Evolutionary conservation across 176 grass and related monocot genomes (phyloP), one percentile per base, ranked within the genome.

Genomic region (Oryza officinalis): DNA sequence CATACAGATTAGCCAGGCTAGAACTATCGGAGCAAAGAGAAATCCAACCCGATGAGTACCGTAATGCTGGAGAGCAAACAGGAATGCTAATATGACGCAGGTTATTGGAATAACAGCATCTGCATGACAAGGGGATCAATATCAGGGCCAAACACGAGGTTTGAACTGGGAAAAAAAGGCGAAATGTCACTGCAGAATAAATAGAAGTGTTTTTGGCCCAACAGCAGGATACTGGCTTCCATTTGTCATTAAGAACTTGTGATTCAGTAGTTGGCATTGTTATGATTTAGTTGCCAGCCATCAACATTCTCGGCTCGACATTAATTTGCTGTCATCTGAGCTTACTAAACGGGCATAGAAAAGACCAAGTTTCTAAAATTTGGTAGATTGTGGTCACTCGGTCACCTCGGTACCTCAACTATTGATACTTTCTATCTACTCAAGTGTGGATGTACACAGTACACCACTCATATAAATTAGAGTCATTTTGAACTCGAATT

Each of bases 11-110:
- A 99, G 79, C 96, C 96, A 99, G 35, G 91, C 94, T 77, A 96
- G 64, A 69, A 99, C 83, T 76, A 99, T 89, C 17, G 96, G 96
- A 13, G 96, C 96, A 69, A 98, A 98, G 38, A 98, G 57, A 79
- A 95, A 95, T 67, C 96, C 96, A 2, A 98, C 67, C 50, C 92
- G 88, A 78, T 92, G 93, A 68, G 96, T 98, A 54, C 96, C 96
- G 79, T 88, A 98, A 75, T 98, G 96, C 80, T 98, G 96, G n/a
- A 98, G 93, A 0, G 91, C 93, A 81, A 98, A 98, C 4, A 98
- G 83, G 71, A 94, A 98, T 80, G 87, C 82, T 78, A 98, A 50
- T 90, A 98, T 92, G 74, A 92, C 85, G 32, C 96, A 98, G 14
- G 96, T 95, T 76, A 98, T 95, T 6, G 96, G 96, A 79, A 98